Percentiles rank a stretch among this genome's conserved stretches.
phyloP scores from a whole-genome alignment of 2,329 filamentous ascomycete species.

The Lithohypha guttulata region DNA sequence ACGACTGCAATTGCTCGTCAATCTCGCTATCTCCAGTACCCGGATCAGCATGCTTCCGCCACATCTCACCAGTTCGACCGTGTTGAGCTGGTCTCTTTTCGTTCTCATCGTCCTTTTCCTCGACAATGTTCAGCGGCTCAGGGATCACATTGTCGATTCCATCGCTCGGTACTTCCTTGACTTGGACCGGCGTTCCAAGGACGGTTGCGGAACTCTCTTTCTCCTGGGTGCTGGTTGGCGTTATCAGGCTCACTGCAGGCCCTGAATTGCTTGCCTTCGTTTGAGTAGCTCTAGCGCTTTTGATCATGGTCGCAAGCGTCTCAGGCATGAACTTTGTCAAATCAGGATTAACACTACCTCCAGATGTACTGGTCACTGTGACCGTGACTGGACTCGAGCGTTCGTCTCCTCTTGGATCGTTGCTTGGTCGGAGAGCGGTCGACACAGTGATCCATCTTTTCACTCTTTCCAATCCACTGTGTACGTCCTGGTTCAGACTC shows the following conservation, averaged over 20 bases:
- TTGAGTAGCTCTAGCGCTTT: background rate
- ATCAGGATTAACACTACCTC: background rate
- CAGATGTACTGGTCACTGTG: background rate
- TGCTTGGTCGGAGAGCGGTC: background rate
- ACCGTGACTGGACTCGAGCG: background rate
- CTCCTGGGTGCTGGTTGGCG: background rate
- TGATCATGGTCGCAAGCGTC: background rate
- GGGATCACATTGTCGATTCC: background rate
- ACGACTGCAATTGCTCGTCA: background rate
- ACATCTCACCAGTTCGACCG: slow-evolving; percentile 1
- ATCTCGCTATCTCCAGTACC: background rate
- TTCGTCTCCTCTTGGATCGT: background rate
- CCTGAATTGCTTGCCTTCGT: background rate
- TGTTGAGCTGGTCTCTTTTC: background rate
- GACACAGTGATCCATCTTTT: background rate
- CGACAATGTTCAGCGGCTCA: background rate
- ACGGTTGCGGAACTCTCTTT: background rate
- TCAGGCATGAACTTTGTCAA: background rate
- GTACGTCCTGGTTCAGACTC: background rate
- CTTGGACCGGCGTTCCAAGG: background rate
- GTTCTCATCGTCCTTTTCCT: background rate
- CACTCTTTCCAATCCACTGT: too few species aligned
- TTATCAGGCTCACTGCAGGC: background rate
- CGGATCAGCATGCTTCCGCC: slow-evolving; percentile 2
- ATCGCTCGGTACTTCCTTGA: background rate